Percentiles rank a stretch among this genome's conserved stretches.
Evolutionary conservation across 352 stramenopile genomes (phyloP).

Genomic region (Detonula confervacea): DNA sequence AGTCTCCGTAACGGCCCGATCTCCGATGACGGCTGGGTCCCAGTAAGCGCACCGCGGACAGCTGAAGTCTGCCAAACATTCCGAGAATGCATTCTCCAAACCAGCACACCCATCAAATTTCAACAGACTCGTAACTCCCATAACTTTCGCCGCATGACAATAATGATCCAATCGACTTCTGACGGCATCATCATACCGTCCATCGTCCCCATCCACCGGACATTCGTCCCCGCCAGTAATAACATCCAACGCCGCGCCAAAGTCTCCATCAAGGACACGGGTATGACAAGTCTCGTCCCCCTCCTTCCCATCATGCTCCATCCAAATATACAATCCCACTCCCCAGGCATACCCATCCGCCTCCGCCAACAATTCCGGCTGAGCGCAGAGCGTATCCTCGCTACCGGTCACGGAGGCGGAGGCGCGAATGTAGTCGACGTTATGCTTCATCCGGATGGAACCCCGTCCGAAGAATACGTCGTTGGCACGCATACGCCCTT

Average conservation of each 20-base stretch:
- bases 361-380: conserved; percentile 59
- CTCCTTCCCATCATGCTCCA: conserved; percentile 62
- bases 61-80: too few relatives aligned
- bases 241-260: conserved; percentile 45
- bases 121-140: too few relatives aligned
- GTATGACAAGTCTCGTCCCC: conserved; percentile 61
- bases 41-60: too few relatives aligned
- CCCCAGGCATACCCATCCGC: conserved; percentile 53
- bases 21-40: too few relatives aligned
- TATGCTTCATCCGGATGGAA: conserved; percentile 46
- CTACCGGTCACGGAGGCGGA: conserved; percentile 54
- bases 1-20: too few relatives aligned
- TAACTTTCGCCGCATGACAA: too few relatives aligned
- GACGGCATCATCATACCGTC: too few relatives aligned
- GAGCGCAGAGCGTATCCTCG: conserved; percentile 50
- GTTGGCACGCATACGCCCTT: conserved; percentile 53
- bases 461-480: conserved; percentile 52
- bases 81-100: too few relatives aligned
- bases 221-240: conserved; percentile 59
- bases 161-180: too few relatives aligned
- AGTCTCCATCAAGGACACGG: conserved; percentile 43
- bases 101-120: too few relatives aligned
- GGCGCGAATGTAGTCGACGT: conserved; percentile 56
- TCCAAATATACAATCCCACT: conserved; percentile 51
- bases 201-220: conserved; percentile 56